Percentiles rank a stretch among this genome's conserved stretches.
Conservation (phyloP, 140 eudicot species). For the Ambrosia hybrid region DNA sequence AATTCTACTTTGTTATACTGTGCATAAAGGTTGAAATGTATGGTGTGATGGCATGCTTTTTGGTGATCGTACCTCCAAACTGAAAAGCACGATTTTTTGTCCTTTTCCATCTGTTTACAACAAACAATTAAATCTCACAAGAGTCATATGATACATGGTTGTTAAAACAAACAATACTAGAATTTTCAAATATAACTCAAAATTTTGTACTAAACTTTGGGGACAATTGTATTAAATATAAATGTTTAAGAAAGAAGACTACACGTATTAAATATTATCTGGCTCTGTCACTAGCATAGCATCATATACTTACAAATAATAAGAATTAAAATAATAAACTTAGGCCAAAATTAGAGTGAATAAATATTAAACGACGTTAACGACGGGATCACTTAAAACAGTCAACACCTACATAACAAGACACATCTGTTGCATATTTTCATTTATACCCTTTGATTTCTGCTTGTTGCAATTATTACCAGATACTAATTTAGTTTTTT, state of each 20-base stretch:
- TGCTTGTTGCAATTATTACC: background rate
- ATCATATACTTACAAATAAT: conserved; percentile 2
- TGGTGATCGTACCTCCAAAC: conserved; percentile 31
- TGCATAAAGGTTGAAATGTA: conserved; percentile 17
- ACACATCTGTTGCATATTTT: conserved; percentile 15
- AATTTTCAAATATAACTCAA: background rate
- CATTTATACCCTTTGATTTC: background rate
- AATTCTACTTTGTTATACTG: conserved; percentile 4
- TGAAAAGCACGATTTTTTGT: conserved; percentile 37
- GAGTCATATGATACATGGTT: background rate
- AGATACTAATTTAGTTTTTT: background rate
- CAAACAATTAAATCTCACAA: background rate
- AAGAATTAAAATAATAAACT: background rate
- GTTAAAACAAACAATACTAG: no score
- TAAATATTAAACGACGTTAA: conserved; percentile 18
- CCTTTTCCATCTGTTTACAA: conserved; percentile 21
- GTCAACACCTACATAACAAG: conserved; percentile 31
- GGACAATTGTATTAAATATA: background rate
- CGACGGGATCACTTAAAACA: conserved; percentile 36
- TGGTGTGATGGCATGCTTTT: conserved; percentile 30
- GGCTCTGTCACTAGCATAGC: background rate
- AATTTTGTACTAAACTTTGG: background rate
- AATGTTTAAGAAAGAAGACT: background rate
- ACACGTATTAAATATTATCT: background rate
- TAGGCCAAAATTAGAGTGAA: background rate